Base-by-base conservation (phyloP, 257 asterid genomes). In the Plectranthus barbatus region DNA sequence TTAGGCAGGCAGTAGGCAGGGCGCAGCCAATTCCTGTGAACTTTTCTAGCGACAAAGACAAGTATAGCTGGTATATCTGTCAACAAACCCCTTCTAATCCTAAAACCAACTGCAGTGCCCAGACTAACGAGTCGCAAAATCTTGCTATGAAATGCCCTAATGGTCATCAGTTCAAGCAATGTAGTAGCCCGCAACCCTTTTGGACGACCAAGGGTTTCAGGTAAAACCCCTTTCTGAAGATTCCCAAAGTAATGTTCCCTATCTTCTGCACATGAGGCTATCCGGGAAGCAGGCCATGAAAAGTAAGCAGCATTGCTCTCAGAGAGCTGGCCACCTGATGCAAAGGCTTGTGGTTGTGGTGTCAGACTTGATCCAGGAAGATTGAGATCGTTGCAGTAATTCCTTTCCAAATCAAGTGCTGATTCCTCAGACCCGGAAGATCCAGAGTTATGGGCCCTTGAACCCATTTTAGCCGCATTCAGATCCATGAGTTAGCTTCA, bases 231-330 rank as follows among this genome's bases (percentile, higher is more conserved):
- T 75, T 93, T 87, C 76, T 93, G 99, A 71, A 93, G 95, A 74
- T 93, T 84, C 37, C 86, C 90, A 71, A 90, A 93, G 83, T 93
- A 93, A 77, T 70, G 75, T 15, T 87, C 91, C 66, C 99, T 79
- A 68, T 83, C 91, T 81, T 93, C 96, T 62, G 94, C 92, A 66
- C 86, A 80, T 71, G 88, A 87, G 42, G 83, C 84, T 67, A 79
- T 80, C 63, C 88, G 86, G 63, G 73, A 84, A 55, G 88, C 83
- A 34, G 99, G 99, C 99, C 99, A 93, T 24, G 96, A 93, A 74
- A 93, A 90, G 82, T 90, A 93, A 64, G 97, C 91, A 59, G 97
- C 91, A 70, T 79, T 93, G 77, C 80, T 90, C 80, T 93, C 99
- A 1, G 90, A 76, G n/a, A 74, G 80, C 76, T 84, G 95, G 50